These are phyloP conservation scores for Leccinellum luteum DNA, from an alignment of 768 basidiomycete genomes.

Conservation along the genomic window DNA sequence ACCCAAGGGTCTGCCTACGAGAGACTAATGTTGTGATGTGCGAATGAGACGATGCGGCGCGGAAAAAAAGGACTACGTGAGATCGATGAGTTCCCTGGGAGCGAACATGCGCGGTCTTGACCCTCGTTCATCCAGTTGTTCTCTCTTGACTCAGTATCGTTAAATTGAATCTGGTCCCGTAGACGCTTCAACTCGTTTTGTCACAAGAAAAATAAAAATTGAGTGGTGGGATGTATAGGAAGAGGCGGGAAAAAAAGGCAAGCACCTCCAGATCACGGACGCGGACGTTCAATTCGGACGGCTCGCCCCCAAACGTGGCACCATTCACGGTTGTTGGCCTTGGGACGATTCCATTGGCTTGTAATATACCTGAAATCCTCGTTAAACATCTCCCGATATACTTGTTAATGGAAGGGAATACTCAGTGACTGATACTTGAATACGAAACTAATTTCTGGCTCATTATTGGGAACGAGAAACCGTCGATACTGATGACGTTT, in stretches of 20 bases:
- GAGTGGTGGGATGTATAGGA: neutral
- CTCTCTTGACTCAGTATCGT: constrained; percentile 8
- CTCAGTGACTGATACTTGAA: constrained; percentile 21
- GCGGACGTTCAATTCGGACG: neutral
- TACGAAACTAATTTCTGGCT: constrained; percentile 13
- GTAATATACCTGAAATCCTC: constrained; percentile 12
- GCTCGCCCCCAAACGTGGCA: neutral
- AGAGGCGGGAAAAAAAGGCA: neutral
- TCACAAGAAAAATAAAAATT: neutral
- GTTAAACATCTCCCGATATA: neutral
- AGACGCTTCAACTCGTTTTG: constrained; percentile 17
- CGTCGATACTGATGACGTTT: rapidly evolving
- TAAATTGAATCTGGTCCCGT: constrained; percentile 2
- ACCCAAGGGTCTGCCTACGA: no score
- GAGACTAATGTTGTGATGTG: no score
- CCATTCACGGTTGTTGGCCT: neutral
- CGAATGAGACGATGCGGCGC: no score
- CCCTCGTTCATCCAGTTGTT: neutral
- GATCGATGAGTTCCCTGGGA: constrained; percentile 15
- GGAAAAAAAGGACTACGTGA: constrained; percentile 10
- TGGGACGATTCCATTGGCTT: constrained; percentile 20
- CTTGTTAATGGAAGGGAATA: neutral
- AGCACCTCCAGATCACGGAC: constrained; percentile 10
- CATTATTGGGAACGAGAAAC: neutral
- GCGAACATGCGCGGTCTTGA: neutral